A percentile compares a stretch with the other conserved stretches of the same genome.
These are phyloP conservation scores for Corinectria fuckeliana DNA, from an alignment of 2,329 filamentous ascomycete genomes.

Conservation along the genomic window DNA sequence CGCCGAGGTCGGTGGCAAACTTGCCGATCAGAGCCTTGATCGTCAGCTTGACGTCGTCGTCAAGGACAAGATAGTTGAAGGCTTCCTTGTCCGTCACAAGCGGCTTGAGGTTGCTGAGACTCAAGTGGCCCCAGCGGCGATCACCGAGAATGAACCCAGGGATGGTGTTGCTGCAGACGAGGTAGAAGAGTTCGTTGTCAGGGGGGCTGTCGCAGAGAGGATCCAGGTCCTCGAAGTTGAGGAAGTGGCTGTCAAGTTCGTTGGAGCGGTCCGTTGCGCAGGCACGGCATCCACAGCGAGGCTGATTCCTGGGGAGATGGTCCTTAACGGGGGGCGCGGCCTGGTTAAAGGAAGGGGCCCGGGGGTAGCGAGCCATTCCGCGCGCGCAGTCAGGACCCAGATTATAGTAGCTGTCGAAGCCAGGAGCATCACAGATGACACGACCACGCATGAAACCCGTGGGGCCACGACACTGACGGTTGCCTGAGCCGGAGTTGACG, in stretches of 20 bases:
- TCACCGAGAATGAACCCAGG: conserved; percentile 54
- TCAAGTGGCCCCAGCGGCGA: conserved; percentile 53
- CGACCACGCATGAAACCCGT: conserved; percentile 49
- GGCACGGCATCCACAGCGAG: conserved; percentile 50
- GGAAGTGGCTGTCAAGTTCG: conserved; percentile 42
- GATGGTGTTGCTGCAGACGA: conserved; percentile 51
- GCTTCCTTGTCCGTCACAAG: conserved; percentile 54
- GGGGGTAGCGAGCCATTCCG: conserved; percentile 24
- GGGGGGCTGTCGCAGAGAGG: conserved; percentile 47
- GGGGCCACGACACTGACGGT: conserved; percentile 37
- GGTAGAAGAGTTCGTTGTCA: conserved; percentile 51
- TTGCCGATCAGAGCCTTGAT: conserved; percentile 56
- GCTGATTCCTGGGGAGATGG: conserved; percentile 48
- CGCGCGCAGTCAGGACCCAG: conserved; percentile 33
- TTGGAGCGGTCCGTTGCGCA: conserved; percentile 39
- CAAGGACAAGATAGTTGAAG: conserved; percentile 58
- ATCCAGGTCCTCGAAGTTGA: conserved; percentile 50
- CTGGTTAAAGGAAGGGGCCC: conserved; percentile 17
- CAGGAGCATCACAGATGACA: conserved; percentile 52
- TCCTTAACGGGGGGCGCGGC: conserved; percentile 37
- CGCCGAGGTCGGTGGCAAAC: conserved; percentile 46
- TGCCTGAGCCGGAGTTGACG: conserved; percentile 39
- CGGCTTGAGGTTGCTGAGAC: conserved; percentile 47
- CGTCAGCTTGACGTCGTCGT: conserved; percentile 55
- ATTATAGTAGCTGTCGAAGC: conserved; percentile 46